Evolutionary conservation across 2,329 filamentous ascomycete species (phyloP).

Genomic region (Calonectria hawksworthii): DNA sequence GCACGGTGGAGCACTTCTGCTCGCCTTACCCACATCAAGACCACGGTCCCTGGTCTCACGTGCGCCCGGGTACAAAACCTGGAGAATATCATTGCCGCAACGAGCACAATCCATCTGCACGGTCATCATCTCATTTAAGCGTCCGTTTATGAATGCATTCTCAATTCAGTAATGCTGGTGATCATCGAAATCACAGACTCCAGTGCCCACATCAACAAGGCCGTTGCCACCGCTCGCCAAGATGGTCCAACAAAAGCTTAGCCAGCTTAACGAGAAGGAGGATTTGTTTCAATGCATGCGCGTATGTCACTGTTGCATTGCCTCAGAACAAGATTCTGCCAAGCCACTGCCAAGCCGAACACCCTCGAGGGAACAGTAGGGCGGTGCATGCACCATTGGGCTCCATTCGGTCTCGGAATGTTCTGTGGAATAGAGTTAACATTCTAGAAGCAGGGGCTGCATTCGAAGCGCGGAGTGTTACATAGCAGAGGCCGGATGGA

Average conservation of each 20-base stretch:
- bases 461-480: constrained; percentile 5
- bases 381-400: background rate
- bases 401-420: background rate
- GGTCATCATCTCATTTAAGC: constrained; percentile 4
- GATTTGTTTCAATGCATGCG: background rate
- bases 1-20: background rate
- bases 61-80: background rate
- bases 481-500: background rate
- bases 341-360: background rate
- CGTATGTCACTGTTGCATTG: background rate
- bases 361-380: background rate
- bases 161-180: constrained; percentile 2
- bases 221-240: background rate
- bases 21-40: constrained; percentile 1
- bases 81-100: constrained; percentile 7
- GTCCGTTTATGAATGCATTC: background rate
- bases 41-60: background rate
- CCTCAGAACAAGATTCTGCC: constrained; percentile 1
- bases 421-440: background rate
- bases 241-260: background rate
- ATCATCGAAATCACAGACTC: background rate
- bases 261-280: background rate
- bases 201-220: background rate
- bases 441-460: constrained; percentile 9
- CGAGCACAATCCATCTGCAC: background rate